These are phyloP conservation scores for Phytophthora sp. DNA, from an alignment of 352 stramenopile genomes.

Conservation along the genomic window DNA sequence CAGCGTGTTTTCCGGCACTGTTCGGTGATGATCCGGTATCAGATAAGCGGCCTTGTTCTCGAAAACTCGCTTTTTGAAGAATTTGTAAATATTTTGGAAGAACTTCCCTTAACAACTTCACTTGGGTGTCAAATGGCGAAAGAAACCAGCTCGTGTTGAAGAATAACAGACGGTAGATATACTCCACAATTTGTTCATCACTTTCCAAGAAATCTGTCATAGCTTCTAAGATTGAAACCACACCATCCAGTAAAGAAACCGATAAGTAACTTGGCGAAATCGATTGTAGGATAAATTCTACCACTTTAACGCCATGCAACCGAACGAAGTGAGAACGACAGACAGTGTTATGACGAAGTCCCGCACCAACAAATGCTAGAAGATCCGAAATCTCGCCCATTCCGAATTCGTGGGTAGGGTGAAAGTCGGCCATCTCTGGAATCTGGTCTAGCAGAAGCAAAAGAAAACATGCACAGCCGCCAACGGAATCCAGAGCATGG, in stretches of 20 bases:
- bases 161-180: constrained; percentile 74
- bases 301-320: constrained; percentile 70
- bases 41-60: constrained; percentile 18
- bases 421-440: constrained; percentile 78
- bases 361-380: constrained; percentile 62
- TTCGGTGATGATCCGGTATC: constrained; percentile 17
- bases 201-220: constrained; percentile 49
- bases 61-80: constrained; percentile 43
- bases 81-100: constrained; percentile 65
- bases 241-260: constrained; percentile 55
- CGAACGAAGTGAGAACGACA: constrained; percentile 81
- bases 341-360: constrained; percentile 58
- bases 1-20: constrained; percentile 16
- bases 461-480: constrained; percentile 75
- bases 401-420: constrained; percentile 71
- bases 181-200: constrained; percentile 41
- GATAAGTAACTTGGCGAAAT: constrained; percentile 81
- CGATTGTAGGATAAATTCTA: constrained; percentile 77
- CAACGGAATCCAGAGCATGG: constrained; percentile 70
- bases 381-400: constrained; percentile 73
- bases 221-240: constrained; percentile 68
- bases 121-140: constrained; percentile 77
- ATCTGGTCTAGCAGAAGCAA: constrained; percentile 79
- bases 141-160: constrained; percentile 85
- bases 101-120: constrained; percentile 63